phyloP scores from a whole-genome alignment of 2,329 filamentous ascomycete genomes.

The Lasiodiplodia sp. region DNA sequence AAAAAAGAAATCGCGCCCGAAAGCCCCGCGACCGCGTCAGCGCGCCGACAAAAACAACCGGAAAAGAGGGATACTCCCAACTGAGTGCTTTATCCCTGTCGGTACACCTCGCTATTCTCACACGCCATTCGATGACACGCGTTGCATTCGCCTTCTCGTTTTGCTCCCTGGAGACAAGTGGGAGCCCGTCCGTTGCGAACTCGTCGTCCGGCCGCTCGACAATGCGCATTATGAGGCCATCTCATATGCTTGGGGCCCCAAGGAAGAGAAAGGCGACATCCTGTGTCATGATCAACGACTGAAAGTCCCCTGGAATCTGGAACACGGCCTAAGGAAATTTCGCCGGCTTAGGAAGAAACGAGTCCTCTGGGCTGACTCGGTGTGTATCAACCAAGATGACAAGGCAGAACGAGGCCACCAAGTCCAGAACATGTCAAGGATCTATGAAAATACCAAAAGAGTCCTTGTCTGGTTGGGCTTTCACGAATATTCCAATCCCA shows the following conservation, averaged over 20 bases:
- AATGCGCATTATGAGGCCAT: constrained; percentile 29
- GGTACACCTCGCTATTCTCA: not conserved
- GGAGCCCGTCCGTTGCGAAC: constrained; percentile 1
- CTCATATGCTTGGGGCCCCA: constrained; percentile 31
- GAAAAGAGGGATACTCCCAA: not conserved
- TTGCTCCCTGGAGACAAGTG: not conserved
- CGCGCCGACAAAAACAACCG: accelerated
- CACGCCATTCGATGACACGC: not conserved
- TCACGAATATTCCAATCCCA: too few relatives aligned
- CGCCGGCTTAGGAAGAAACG: constrained; percentile 4
- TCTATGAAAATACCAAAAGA: constrained; percentile 14
- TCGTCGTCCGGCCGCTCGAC: not conserved
- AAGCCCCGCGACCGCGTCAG: not conserved
- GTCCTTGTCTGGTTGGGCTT: constrained; percentile 28
- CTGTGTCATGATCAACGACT: constrained; percentile 22
- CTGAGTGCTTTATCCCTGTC: accelerated
- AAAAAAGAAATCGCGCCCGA: not conserved
- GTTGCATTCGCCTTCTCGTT: not conserved
- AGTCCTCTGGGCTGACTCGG: constrained; percentile 31
- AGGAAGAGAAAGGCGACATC: not conserved
- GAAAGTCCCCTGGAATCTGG: not conserved
- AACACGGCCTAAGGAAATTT: constrained; percentile 16
- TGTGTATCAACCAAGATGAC: constrained; percentile 32
- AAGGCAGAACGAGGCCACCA: constrained; percentile 24
- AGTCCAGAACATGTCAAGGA: constrained; percentile 27